Base-by-base conservation (phyloP, 2,329 filamentous ascomycete species). In the Cordyceps javanica region DNA sequence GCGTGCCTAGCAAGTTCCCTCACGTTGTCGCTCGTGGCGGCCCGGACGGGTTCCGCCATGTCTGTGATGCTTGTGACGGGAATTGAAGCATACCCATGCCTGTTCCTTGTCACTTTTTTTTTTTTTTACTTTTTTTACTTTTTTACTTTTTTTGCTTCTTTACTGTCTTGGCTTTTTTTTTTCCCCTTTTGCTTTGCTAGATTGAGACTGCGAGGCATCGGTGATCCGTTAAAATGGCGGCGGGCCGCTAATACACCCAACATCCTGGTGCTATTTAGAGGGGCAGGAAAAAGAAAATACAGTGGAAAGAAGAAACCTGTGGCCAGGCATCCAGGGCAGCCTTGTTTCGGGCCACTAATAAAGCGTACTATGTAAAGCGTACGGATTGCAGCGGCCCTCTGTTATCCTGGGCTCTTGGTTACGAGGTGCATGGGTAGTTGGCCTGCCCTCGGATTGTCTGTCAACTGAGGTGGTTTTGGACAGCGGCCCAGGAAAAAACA, bases 291-390 rank as follows among this genome's bases (percentile, higher is more conserved):
- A 34, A 53, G 25, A 53, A 53, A 28, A 28, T 25, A 53, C 11
- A 34, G 14, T 34, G 4, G 11, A 34, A 34, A 44, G 50, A 53
- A 53, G 50, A 38, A 44, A 53, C 44, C 30, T 44, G 26, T 5
- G 50, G 38, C n/a, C n/a, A n/a, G n/a, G n/a, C n/a, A n/a, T n/a
- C 50, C 50, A 53, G 38, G 42, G 38, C 38, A 42, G 38, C 25
- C 36, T 14, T 42, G n/a, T 53, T 23, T 42, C 25, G 38, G 38
- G 5, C n/a, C n/a, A n/a, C n/a, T n/a, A n/a, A n/a, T n/a, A n/a
- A n/a, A n/a, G n/a, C n/a, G n/a, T n/a, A n/a, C n/a, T n/a, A n/a
- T n/a, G n/a, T n/a, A n/a, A n/a, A n/a, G n/a, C n/a, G n/a, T n/a
- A n/a, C n/a, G n/a, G n/a, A n/a, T n/a, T n/a, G n/a, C n/a, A n/a